phyloP scores from a whole-genome alignment of 176 grass and related monocot species.

The Ampelocalamus luodianensis region DNA sequence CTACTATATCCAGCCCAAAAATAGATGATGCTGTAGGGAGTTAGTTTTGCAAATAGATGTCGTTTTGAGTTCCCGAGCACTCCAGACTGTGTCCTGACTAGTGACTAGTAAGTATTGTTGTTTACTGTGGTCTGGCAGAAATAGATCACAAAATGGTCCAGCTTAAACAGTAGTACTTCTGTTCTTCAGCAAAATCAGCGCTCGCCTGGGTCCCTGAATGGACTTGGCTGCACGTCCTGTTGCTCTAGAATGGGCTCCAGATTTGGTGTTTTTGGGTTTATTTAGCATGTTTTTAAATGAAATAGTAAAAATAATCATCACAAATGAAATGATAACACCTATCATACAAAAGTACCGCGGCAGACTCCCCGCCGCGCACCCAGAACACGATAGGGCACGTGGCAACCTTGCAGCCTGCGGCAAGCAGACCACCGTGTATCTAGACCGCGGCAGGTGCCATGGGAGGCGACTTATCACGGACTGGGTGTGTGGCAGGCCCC shows the following conservation, averaged over 20 bases:
- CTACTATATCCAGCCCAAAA: background rate
- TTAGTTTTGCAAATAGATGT: background rate
- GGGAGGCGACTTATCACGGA: too few relatives aligned
- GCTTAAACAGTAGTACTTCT: background rate
- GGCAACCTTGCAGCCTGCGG: too few relatives aligned
- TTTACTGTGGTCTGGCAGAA: background rate
- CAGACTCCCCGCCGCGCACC: too few relatives aligned
- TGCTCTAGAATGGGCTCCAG: background rate
- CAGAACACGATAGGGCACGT: too few relatives aligned
- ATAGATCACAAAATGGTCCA: background rate
- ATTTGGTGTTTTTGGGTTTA: background rate
- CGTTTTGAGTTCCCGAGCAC: background rate
- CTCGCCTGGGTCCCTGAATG: background rate
- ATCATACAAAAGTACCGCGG: too few relatives aligned
- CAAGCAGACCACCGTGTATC: too few relatives aligned
- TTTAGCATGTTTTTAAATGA: too few relatives aligned
- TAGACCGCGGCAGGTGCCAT: too few relatives aligned
- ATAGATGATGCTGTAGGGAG: background rate
- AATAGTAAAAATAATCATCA: too few relatives aligned
- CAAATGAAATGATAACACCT: too few relatives aligned
- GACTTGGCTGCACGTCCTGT: background rate
- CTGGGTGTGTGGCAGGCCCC: too few relatives aligned
- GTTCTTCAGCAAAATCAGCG: background rate
- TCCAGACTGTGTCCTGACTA: too few relatives aligned
- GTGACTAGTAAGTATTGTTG: background rate